Base-by-base conservation (phyloP, 768 basidiomycete genomes). In the Podaxis sp. region DNA sequence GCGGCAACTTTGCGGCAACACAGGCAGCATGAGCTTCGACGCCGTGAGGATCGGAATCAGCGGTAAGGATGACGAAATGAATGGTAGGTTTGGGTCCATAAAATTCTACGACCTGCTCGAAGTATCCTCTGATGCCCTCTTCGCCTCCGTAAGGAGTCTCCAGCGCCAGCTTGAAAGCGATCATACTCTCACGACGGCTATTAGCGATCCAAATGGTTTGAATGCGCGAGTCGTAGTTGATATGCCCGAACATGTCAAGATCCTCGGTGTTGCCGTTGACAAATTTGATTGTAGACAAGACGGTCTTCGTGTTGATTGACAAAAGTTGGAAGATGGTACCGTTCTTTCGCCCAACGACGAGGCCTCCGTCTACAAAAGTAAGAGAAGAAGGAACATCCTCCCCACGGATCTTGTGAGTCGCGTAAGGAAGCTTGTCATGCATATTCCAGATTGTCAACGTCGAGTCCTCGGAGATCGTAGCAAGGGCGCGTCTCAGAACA, bases 131-230 rank as follows among this genome's bases (percentile, higher is more conserved):
- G 48, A 84, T 80, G 15, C 78, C 75, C 56, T 92, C 88, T 61
- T 90, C 89, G 17, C 85, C 83, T 26, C 80, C 80, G 46, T 83
- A 83, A 46, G 83, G 80, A 26, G 85, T 79, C 56, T 92, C 90
- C 63, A 90, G 81, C 59, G 84, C 84, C 62, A 93, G 80, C 73
- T 87, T 90, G 70, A 93, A 80, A 13, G 91, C 93, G 38, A 95
- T 84, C 76, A 95, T 80, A 73, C 91, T 93, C 64, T 93, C 90
- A 24, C 93, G 84, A 50, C 90, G 86, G 73, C 86, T 91, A 71
- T 93, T 93, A 58, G 93, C 93, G 20, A 94, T 82, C 93, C 93
- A 95, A 33, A 95, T 78, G 0, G 91, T 93, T 76, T 90, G 90
- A 64, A 94, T 93, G 50, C 90, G 80, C 0, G 90, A 82, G 75